phyloP scores from a whole-genome alignment of 148 eudicot genomes.

The Talinum fruticosum region DNA sequence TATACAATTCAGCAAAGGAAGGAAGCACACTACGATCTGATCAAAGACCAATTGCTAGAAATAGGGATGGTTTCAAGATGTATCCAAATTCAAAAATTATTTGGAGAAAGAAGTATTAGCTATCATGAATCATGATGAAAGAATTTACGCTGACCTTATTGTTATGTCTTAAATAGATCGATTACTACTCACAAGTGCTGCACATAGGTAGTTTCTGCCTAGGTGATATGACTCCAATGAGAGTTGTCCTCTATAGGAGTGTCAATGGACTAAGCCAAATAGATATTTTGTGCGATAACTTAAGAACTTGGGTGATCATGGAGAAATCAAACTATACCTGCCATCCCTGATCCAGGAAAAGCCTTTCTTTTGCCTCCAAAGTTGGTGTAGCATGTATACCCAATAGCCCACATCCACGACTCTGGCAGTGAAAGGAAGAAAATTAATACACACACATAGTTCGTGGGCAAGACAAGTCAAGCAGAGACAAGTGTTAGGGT shows the following conservation, averaged over 20 bases:
- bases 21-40: neutral
- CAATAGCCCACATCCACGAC: constrained; percentile 92
- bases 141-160: neutral
- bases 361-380: constrained; percentile 77
- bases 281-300: neutral
- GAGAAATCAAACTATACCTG: constrained; percentile 49
- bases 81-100: neutral
- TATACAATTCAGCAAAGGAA: neutral
- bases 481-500: neutral
- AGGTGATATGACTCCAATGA: neutral
- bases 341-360: constrained; percentile 96
- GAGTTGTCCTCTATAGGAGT: neutral
- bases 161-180: neutral
- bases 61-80: neutral
- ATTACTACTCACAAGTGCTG: neutral
- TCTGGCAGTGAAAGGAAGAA: constrained; percentile 40
- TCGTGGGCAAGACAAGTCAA: neutral
- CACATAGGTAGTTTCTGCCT: neutral
- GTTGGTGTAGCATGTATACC: constrained; percentile 94
- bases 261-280: neutral
- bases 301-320: neutral
- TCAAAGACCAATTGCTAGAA: neutral
- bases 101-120: neutral
- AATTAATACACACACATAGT: neutral
- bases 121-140: neutral